These are phyloP conservation scores for Saturnispora saitoi DNA, from an alignment of 805 yeast genomes.

Conservation along the genomic window DNA sequence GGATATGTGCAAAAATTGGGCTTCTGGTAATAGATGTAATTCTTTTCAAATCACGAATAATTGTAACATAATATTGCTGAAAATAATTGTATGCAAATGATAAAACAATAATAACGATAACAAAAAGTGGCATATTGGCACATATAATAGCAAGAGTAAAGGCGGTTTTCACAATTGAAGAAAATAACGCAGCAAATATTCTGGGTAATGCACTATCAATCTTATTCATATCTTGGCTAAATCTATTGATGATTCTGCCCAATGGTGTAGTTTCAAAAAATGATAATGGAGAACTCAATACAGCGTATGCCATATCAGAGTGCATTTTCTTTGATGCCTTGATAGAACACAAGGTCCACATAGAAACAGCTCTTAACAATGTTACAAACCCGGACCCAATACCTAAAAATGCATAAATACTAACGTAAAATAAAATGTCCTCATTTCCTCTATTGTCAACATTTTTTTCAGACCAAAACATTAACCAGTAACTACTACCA, in stretches of 20 bases:
- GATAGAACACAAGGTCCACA: conserved; percentile 45
- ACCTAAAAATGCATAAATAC: conserved; percentile 49
- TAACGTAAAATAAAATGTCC: conserved; percentile 38
- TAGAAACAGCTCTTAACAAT: conserved; percentile 36
- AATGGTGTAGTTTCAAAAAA: conserved; percentile 64
- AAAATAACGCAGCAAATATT: conserved; percentile 40
- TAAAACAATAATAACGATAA: conserved; percentile 39
- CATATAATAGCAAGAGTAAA: conserved; percentile 47
- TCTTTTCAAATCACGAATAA: conserved; percentile 74
- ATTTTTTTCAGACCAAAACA: conserved; percentile 57
- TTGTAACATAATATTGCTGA: conserved; percentile 58
- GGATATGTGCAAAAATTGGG: conserved; percentile 76
- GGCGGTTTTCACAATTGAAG: conserved; percentile 34
- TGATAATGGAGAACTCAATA: conserved; percentile 52
- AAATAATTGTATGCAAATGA: conserved; percentile 55
- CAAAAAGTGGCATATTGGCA: conserved; percentile 44
- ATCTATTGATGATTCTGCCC: conserved; percentile 58
- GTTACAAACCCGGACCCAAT: conserved; percentile 41
- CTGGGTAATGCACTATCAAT: conserved; percentile 52
- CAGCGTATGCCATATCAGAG: conserved; percentile 44
- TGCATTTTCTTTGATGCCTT: conserved; percentile 50
- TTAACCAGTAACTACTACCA: conserved; percentile 54
- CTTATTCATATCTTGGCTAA: conserved; percentile 51
- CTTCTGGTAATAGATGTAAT: conserved; percentile 58
- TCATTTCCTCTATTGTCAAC: conserved; percentile 35